These are phyloP conservation scores for Stenocarpella maydis DNA, from an alignment of 2,329 filamentous ascomycete genomes.

Conservation along the genomic window DNA sequence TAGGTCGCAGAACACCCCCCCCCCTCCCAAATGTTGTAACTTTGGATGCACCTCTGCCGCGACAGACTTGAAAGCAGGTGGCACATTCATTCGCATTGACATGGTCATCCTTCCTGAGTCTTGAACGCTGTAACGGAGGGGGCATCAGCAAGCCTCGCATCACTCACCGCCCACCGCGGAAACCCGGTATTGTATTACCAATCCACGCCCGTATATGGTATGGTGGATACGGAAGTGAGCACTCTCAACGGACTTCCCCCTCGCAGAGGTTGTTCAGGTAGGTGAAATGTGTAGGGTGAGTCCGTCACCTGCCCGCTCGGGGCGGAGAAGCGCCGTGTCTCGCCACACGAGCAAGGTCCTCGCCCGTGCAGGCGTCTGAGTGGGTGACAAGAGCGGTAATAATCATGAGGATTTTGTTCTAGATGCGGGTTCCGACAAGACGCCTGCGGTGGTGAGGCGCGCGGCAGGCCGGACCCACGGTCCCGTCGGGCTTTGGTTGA, in stretches of 20 bases:
- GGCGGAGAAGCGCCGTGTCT: background rate
- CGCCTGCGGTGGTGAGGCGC: background rate
- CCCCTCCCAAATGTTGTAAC: background rate
- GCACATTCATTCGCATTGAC: background rate
- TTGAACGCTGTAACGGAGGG: background rate
- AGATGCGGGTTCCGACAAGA: background rate
- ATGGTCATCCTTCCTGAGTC: background rate
- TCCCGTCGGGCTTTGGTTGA: background rate
- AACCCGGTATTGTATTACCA: background rate
- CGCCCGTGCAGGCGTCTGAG: background rate
- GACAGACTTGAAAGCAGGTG: background rate
- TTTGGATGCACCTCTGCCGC: too few species aligned
- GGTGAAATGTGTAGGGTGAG: background rate
- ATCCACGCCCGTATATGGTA: background rate
- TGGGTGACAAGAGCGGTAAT: background rate
- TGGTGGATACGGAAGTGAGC: too few species aligned
- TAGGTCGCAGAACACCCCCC: background rate
- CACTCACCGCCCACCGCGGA: background rate
- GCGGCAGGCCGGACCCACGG: background rate
- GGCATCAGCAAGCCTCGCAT: background rate
- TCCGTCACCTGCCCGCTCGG: background rate
- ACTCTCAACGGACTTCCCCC: background rate
- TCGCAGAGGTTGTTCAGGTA: background rate
- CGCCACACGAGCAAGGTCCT: background rate
- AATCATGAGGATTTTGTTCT: background rate